Evolutionary conservation across 305 asterid species (phyloP).

Genomic region (Solanum hybrid): DNA sequence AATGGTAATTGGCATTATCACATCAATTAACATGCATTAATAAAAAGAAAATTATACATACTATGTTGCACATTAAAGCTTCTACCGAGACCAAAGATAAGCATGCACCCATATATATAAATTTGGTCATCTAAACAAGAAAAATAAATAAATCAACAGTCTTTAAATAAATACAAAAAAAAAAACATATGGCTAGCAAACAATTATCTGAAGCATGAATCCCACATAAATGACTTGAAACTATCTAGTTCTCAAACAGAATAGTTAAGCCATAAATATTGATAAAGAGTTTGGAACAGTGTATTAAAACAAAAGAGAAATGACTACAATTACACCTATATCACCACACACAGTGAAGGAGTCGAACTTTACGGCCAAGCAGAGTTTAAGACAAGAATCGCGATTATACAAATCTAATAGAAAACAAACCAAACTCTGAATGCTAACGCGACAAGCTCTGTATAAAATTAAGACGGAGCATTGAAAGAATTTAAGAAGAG

Average conservation of each 20-base stretch:
- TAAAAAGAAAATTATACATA: too few species aligned
- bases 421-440: not conserved
- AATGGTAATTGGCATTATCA: not conserved
- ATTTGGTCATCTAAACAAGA: not conserved
- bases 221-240: not conserved
- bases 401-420: not conserved
- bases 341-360: not conserved
- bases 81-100: not conserved
- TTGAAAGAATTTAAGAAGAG: too few species aligned
- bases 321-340: not conserved
- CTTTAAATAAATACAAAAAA: too few species aligned
- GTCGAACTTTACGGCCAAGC: not conserved
- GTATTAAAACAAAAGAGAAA: not conserved
- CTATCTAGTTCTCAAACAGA: not conserved
- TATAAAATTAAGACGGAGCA: too few species aligned
- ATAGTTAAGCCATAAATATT: not conserved
- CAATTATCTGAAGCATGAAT: not conserved
- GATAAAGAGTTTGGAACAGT: not conserved
- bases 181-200: not conserved
- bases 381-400: not conserved
- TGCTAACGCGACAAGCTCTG: not conserved
- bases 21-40: not conserved
- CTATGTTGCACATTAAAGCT: not conserved
- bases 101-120: not conserved
- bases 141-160: not conserved